Evolutionary conservation across 768 basidiomycete genomes (phyloP).

Genomic region (Xerocomellus chrysenteron): DNA sequence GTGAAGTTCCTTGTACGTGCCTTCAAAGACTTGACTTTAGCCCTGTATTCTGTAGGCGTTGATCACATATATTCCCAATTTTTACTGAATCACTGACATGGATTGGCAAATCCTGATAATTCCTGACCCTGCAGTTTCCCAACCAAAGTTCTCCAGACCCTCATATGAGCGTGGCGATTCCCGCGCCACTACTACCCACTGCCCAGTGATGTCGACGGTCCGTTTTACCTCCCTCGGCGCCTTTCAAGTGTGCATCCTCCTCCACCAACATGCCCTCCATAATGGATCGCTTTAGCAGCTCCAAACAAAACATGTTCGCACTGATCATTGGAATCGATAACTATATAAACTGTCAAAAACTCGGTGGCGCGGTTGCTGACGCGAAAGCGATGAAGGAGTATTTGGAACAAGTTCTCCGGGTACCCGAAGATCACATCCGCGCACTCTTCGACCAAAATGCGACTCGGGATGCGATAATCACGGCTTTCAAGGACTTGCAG

Average conservation of each 20-base stretch:
- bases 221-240: not conserved
- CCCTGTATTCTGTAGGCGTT: not conserved
- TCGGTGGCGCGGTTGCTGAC: slow-evolving; percentile 40
- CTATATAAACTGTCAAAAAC: slow-evolving; percentile 31
- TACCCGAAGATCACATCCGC: slow-evolving; percentile 35
- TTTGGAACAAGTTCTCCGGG: slow-evolving; percentile 29
- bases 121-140: not conserved
- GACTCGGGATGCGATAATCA: slow-evolving; percentile 36
- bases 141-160: not conserved
- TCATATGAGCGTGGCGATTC: not conserved
- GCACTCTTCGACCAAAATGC: slow-evolving; percentile 39
- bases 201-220: not conserved
- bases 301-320: slow-evolving; percentile 27
- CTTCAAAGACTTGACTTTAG: not conserved
- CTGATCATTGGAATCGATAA: slow-evolving; percentile 45
- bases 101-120: not conserved
- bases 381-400: slow-evolving; percentile 39
- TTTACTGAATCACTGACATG: not conserved
- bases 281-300: not conserved
- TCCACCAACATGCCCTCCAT: not conserved
- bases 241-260: not conserved
- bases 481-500: slow-evolving; percentile 22
- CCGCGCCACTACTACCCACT: not conserved
- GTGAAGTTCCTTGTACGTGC: not conserved
- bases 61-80: not conserved